Base-by-base conservation (phyloP, 2,329 filamentous ascomycete genomes). In the Phaeomoniella chlamydospora region DNA sequence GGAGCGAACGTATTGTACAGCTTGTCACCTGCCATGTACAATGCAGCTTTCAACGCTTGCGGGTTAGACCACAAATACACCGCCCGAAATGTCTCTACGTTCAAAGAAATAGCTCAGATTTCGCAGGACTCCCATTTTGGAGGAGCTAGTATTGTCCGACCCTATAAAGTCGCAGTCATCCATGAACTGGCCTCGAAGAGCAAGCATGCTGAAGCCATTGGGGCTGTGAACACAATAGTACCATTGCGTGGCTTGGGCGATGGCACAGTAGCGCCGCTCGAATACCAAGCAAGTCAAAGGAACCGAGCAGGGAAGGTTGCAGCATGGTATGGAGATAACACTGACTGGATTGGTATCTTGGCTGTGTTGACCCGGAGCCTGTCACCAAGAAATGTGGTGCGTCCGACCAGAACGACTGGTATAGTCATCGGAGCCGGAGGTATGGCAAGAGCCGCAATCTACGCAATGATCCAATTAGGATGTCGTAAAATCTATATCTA, bases 391-490 rank as follows among this genome's bases (percentile, higher is more conserved):
- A 74, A 74, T 41, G 66, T 68, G 0, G 67, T 75, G 19, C 64
- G 67, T 33, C 54, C 57, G 4, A 53, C 59, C 6, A 65, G 59
- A 33, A 68, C 62, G 1, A 68, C 67, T 3, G 68, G 62, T 11
- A 51, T 75, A 3, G 59, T 75, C 3, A 62, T 72, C 42, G 71
- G 71, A 6, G 68, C 70, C n/a, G 71, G 71, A 31, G 81, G 82
- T 4, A 87, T 87, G 80, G 81, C 79, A 5, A 68, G 82, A 40
- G 80, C 81, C 3, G 78, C 80, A 2, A 71, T 84, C 2, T 88
- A 88, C 46, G 76, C 81, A 2, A 75, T 88, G 70, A 65, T 87
- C 15, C 79, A 82, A 46, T 64, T 87, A 5, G 82, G 81, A 3
- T 80, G 85, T 34, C 73, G 74, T 40, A 80, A 81, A 43, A 80